Base-by-base conservation (phyloP, 495 filamentous ascomycete species). In the Immersiella caudata region DNA sequence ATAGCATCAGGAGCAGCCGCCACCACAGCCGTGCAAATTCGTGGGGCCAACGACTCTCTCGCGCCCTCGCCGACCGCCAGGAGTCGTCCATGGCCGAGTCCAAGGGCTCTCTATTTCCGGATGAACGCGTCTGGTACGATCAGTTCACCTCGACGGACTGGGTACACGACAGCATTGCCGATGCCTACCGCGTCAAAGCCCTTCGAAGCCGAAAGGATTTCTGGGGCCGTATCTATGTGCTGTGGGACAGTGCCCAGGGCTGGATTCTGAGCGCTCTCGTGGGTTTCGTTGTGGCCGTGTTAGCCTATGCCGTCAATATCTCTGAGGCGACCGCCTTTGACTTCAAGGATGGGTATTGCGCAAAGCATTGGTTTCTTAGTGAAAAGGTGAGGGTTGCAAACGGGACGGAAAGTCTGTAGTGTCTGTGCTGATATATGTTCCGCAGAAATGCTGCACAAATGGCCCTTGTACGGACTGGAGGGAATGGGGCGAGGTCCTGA, bases 121-220 rank as follows among this genome's bases (percentile, higher is more conserved):
- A 99, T 73, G 93, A 99, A 60, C 87, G 95, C 20, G 91, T 95
- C 14, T 99, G 95, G 95, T 99, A 99, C 78, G 94, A 99, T 80
- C 95, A 99, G 78, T 97, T 98, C 78, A 97, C 94, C 6, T 97
- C 92, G 11, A 98, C 94, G 71, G 95, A 99, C 77, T 98, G 94
- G 95, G 95, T 99, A 8, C 93, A 96, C 74, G 95, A 99, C 72
- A 95, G 91, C 76, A 97, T 98, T 68, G 93, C 94, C 72, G 95
- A 99, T 78, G 92, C 93, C 52, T 91, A 90, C 62, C 90, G 95
- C 54, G 87, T 96, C 46, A 96, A 94, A 70, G 88, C 88, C 57
- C 84, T 98, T 27, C 86, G 93, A 54, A 87, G 84, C 68, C 84
- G 94, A 6, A 96, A 91, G 78, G 95, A 94, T 76, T 82, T 96